A percentile compares a stretch with the other conserved stretches of the same genome.
Conservation (phyloP, 768 basidiomycete genomes). For the Kwoniella pini region DNA sequence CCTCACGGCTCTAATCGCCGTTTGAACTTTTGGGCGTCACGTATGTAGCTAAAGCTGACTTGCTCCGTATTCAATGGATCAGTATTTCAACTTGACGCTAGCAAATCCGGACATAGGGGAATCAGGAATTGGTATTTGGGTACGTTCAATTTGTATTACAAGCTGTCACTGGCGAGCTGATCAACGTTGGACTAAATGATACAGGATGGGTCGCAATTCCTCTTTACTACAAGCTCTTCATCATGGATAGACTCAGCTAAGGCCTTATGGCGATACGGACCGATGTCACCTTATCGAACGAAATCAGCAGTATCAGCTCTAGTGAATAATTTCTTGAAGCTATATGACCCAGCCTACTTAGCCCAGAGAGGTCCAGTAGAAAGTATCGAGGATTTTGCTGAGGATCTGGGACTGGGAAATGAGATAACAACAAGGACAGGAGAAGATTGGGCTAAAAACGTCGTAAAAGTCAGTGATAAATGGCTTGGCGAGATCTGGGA, state of each 20-base stretch:
- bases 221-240: conserved; percentile 53
- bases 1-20: no score
- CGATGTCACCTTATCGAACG: conserved; percentile 63
- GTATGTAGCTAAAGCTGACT: no score
- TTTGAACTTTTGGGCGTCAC: neutral
- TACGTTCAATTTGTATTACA: conserved; percentile 4
- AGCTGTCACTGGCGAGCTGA: neutral
- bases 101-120: conserved; percentile 36
- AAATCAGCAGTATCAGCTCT: conserved; percentile 51
- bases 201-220: conserved; percentile 78
- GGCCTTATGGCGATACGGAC: conserved; percentile 76
- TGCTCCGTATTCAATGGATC: neutral
- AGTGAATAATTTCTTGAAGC: conserved; percentile 61
- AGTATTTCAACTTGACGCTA: conserved; percentile 43
- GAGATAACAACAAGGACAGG: conserved; percentile 60
- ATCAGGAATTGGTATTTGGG: conserved; percentile 44
- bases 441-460: conserved; percentile 61
- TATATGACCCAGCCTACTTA: conserved; percentile 57
- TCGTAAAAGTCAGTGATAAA: conserved; percentile 61
- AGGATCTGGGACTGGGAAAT: conserved; percentile 35
- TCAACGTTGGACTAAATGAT: neutral
- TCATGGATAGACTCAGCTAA: conserved; percentile 74
- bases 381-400: conserved; percentile 40
- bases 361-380: conserved; percentile 28
- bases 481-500: conserved; percentile 76